Conservation (phyloP, 2,329 filamentous ascomycete species). For the Nothomitra cinnamomea region DNA sequence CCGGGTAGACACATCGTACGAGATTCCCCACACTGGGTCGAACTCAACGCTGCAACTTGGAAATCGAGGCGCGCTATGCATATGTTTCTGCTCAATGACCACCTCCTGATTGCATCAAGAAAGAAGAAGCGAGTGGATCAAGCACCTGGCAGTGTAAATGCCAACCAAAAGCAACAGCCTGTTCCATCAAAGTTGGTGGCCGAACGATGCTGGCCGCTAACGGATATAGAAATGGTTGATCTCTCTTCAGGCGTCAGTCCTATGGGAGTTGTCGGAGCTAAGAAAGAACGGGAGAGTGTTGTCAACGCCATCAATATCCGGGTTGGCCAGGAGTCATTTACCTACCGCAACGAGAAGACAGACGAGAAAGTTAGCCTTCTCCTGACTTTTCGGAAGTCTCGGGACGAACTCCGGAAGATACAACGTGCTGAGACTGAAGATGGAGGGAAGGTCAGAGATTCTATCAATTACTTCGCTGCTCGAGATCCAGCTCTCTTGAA, state of each 20-base stretch:
- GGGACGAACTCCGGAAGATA: slow-evolving; percentile 78
- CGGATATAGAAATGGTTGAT: slow-evolving; percentile 86
- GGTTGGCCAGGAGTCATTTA: slow-evolving; percentile 79
- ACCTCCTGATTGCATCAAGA: slow-evolving; percentile 74
- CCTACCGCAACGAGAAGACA: slow-evolving; percentile 75
- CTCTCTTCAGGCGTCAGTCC: slow-evolving; percentile 39
- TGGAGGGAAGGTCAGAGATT: slow-evolving; percentile 62
- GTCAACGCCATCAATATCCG: slow-evolving; percentile 82
- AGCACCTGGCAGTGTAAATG: slow-evolving; percentile 29
- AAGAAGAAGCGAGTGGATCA: slow-evolving; percentile 83
- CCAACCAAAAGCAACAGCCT: slow-evolving; percentile 27
- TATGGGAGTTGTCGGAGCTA: slow-evolving; percentile 25
- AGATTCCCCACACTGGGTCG: slow-evolving; percentile 86
- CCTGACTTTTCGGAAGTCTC: slow-evolving; percentile 78
- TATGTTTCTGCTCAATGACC: slow-evolving; percentile 85
- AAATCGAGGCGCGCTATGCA: slow-evolving; percentile 81
- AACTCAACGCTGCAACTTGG: slow-evolving; percentile 94
- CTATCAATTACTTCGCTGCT: slow-evolving; percentile 70
- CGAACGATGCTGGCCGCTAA: slow-evolving; percentile 82
- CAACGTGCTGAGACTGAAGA: slow-evolving; percentile 76
- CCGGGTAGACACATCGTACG: slow-evolving; percentile 86
- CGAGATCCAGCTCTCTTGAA: slow-evolving; percentile 60
- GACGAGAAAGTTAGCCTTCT: slow-evolving; percentile 66
- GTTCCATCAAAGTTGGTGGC: slow-evolving; percentile 56
- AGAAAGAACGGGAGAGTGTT: slow-evolving; percentile 42